Percentiles rank a stretch among this genome's conserved stretches.
phyloP scores from a whole-genome alignment of 208 protist species.

The Plasmodiophora brassicae region DNA sequence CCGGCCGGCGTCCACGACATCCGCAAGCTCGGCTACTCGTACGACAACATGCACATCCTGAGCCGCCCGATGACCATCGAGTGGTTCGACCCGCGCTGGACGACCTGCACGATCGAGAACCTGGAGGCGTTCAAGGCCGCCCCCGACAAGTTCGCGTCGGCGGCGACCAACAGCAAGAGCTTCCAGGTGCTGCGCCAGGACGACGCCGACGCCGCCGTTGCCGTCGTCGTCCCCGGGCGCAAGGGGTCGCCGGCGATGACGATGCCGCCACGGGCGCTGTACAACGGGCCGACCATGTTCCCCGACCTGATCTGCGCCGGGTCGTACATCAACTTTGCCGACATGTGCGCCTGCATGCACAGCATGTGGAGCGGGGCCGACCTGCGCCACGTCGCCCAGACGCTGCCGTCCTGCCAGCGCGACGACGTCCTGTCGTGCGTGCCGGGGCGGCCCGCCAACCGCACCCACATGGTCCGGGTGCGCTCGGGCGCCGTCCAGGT shows the following conservation, averaged over 20 bases:
- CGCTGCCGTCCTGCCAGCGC: not conserved
- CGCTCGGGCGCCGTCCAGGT: too few species aligned
- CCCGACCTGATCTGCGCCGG: not conserved
- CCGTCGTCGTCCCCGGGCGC: not conserved
- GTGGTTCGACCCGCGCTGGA: slow-evolving; percentile 21
- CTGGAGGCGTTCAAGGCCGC: not conserved
- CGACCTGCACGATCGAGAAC: slow-evolving; percentile 21
- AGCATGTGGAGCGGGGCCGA: not conserved
- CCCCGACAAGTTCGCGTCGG: not conserved
- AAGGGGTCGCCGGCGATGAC: too few species aligned
- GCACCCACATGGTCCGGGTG: too few species aligned
- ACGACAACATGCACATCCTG: slow-evolving; percentile 21
- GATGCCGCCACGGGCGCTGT: too few species aligned
- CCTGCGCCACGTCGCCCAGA: not conserved
- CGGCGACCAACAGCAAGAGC: not conserved
- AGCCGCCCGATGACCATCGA: not conserved
- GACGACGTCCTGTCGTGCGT: not conserved
- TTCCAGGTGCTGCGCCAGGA: slow-evolving; percentile 10
- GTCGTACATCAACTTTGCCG: not conserved
- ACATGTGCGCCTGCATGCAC: not conserved
- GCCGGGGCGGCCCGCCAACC: not conserved
- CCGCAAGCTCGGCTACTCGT: not conserved
- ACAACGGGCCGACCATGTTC: not conserved
- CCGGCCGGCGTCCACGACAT: not conserved
- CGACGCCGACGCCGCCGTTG: not conserved